Evolutionary conservation across 352 stramenopile genomes (phyloP).

Genomic region (Pythium brachiatum): DNA sequence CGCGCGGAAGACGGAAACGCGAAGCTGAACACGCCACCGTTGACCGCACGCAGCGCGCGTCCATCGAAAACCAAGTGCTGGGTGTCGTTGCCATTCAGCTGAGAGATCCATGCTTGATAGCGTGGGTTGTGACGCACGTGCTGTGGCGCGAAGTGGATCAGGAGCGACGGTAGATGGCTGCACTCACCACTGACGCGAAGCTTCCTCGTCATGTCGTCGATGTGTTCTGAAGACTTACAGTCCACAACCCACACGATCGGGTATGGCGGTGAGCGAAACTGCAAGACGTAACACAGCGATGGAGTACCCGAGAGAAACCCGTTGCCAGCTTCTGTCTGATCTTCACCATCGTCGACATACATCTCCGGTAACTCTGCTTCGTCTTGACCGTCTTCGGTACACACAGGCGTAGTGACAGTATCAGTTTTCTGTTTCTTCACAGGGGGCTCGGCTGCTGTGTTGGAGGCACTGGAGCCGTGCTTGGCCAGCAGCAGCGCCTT

Average conservation of each 20-base stretch:
- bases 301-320: too few species aligned
- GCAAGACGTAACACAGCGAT: constrained; percentile 37
- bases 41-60: constrained; percentile 26
- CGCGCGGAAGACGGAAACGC: constrained; percentile 47
- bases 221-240: constrained; percentile 27
- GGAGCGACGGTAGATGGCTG: constrained; percentile 39
- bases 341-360: background rate
- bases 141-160: constrained; percentile 53
- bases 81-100: background rate
- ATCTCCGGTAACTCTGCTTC: constrained; percentile 18
- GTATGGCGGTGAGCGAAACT: constrained; percentile 30
- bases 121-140: background rate
- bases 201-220: constrained; percentile 27
- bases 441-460: background rate
- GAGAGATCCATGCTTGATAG: constrained; percentile 20
- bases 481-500: constrained; percentile 60
- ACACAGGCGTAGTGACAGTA: background rate
- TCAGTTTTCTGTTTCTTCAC: constrained; percentile 29
- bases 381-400: background rate
- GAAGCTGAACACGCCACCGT: constrained; percentile 48
- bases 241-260: constrained; percentile 64
- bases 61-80: constrained; percentile 61
- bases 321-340: too few species aligned
- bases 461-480: constrained; percentile 24
- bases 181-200: constrained; percentile 17